Percentiles rank a stretch among this genome's conserved stretches.
phyloP scores from a whole-genome alignment of 306 rosid species.

The Cucurbita ficifolia region DNA sequence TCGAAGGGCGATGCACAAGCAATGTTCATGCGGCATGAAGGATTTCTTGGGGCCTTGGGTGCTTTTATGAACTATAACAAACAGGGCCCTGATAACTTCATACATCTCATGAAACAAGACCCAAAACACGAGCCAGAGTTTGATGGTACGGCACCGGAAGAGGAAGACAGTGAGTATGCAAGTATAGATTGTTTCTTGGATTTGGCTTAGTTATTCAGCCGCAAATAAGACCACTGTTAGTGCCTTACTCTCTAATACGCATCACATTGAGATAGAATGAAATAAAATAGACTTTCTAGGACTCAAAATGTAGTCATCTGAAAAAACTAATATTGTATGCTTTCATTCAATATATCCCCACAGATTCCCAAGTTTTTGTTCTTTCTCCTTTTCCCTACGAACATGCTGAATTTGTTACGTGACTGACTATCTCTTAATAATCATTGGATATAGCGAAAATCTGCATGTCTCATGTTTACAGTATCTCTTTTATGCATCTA shows the following conservation, averaged over 20 bases:
- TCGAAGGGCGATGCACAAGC: constrained; percentile 94
- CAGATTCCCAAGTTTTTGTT: neutral
- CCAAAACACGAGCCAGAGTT: constrained; percentile 22
- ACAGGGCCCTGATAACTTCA: constrained; percentile 39
- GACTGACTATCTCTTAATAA: too few relatives aligned
- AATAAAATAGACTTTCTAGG: neutral
- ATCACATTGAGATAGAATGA: neutral
- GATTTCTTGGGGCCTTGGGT: constrained; percentile 92
- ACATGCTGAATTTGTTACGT: too few relatives aligned
- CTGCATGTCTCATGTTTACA: neutral
- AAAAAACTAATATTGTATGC: neutral
- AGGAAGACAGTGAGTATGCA: constrained; percentile 44
- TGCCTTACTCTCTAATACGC: neutral
- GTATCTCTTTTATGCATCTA: too few relatives aligned
- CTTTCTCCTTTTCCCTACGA: neutral
- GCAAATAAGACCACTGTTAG: neutral
- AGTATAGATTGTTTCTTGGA: constrained; percentile 40
- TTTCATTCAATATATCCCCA: neutral
- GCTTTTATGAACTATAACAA: constrained; percentile 68
- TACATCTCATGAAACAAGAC: constrained; percentile 23
- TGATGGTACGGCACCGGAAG: constrained; percentile 16
- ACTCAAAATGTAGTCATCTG: neutral
- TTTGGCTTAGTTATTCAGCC: neutral
- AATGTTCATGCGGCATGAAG: constrained; percentile 86
- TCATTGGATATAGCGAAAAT: too few relatives aligned